These are phyloP conservation scores for Lasiodiplodia theobromae DNA, from an alignment of 2,329 filamentous ascomycete genomes.

Conservation along the genomic window DNA sequence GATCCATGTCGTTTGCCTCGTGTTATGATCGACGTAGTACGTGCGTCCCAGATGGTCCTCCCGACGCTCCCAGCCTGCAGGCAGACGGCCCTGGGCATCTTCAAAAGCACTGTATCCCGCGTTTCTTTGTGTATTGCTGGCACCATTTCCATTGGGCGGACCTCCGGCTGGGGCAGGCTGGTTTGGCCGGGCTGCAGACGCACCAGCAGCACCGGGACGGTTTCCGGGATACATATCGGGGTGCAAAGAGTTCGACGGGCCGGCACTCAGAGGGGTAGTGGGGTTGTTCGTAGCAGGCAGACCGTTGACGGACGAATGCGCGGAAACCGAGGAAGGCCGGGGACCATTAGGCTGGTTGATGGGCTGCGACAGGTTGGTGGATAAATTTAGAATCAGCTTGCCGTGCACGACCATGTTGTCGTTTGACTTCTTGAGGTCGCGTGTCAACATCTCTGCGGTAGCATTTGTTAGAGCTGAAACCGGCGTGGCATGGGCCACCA, in stretches of 20 bases:
- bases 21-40: constrained; percentile 99
- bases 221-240: constrained; percentile 47
- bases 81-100: constrained; percentile 90
- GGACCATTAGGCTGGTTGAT: constrained; percentile 49
- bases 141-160: constrained; percentile 50
- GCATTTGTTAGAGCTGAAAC: constrained; percentile 36
- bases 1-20: constrained; percentile 94
- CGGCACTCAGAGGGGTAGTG: constrained; percentile 24
- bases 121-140: constrained; percentile 38
- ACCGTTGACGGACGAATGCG: constrained; percentile 49
- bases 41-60: constrained; percentile 95
- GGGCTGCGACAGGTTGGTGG: constrained; percentile 82
- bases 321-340: constrained; percentile 35
- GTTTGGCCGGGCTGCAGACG: constrained; percentile 39
- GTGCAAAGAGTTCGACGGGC: constrained; percentile 43
- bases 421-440: constrained; percentile 96
- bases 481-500: constrained; percentile 9
- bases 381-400: constrained; percentile 95
- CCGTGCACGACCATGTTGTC: constrained; percentile 98
- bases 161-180: constrained; percentile 39
- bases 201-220: constrained; percentile 36
- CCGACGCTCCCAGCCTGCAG: constrained; percentile 92
- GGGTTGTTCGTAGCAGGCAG: constrained; percentile 36
- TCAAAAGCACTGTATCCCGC: constrained; percentile 86
- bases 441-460: constrained; percentile 85